Evolutionary conservation across 148 eudicot species (phyloP), one percentile per base, ranked within the genome.

Genomic region (Nepenthes mirabilis): DNA sequence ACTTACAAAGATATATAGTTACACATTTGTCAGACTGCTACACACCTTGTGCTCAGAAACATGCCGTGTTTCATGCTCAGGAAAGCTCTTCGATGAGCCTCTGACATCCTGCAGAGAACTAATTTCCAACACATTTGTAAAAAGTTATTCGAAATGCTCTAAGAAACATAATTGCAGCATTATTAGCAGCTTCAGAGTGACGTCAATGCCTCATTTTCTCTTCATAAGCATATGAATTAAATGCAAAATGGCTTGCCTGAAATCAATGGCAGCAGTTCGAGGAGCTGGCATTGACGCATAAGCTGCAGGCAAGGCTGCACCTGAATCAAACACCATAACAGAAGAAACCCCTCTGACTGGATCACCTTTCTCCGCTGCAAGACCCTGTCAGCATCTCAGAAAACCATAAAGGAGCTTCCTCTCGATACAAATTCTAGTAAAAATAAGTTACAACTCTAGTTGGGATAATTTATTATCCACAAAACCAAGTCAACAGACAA

Each of bases 311-410:
- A 72, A 55, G 32, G 72, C 14, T 10, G 69, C 67, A 63, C 74
- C 62, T 60, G 85, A 70, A 83, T 80, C 85, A 64, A 76, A 70
- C 73, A 66, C 47, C 33, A 69, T 37, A 47, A 78, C 74, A 52
- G 91, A 75, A 71, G 96, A 68, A 54, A 83, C 68, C 56, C 87
- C 96, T 69, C 77, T 80, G 57, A 73, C 65, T 32, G 79, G 79
- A 65, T 89, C 94, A 65, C 86, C 90, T 71, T 81, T 89, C 75
- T 89, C 97, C 71, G 78, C 90, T 79, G 94, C 97, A 76, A 89
- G 88, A 77, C 94, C 97, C 97, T 89, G 90, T 73, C 70, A 59
- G 73, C 76, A 70, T 61, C 65, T 81, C 68, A 79, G 73, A 65
- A 58, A 58, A 11, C 23, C 13, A 58, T 13, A 36, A 36, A 36